Evolutionary conservation across 768 basidiomycete species (phyloP).

Genomic region (Wakefieldia striispora): DNA sequence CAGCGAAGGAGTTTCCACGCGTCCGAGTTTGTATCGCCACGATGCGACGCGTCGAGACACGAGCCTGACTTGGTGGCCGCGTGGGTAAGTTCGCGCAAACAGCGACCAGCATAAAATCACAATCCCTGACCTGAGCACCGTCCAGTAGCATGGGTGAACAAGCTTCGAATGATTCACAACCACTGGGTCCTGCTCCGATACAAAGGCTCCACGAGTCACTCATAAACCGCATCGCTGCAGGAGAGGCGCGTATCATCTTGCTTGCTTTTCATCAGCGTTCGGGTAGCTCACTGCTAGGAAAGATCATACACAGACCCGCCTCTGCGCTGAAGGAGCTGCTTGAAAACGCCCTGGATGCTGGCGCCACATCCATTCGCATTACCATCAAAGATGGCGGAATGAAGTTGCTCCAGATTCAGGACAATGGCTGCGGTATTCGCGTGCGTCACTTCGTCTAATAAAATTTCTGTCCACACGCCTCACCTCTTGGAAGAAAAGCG

Average conservation of each 20-base stretch:
- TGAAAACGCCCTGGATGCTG: slow-evolving; percentile 95
- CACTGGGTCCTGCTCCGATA: slow-evolving; percentile 59
- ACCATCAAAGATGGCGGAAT: slow-evolving; percentile 94
- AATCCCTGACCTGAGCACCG: not conserved
- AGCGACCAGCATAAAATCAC: too few relatives aligned
- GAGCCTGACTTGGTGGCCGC: not conserved
- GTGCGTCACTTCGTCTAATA: slow-evolving; percentile 43
- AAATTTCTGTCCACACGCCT: not conserved
- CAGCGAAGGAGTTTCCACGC: too few relatives aligned
- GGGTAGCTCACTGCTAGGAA: slow-evolving; percentile 17
- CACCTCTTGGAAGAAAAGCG: slow-evolving; percentile 58
- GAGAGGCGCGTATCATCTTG: slow-evolving; percentile 43
- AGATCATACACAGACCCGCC: slow-evolving; percentile 88
- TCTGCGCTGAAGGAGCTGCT: slow-evolving; percentile 95
- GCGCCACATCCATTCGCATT: slow-evolving; percentile 80
- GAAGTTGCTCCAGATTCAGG: slow-evolving; percentile 93
- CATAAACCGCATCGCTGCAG: slow-evolving; percentile 90
- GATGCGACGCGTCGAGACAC: too few relatives aligned
- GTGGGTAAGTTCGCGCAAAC: too few relatives aligned
- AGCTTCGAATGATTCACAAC: slow-evolving; percentile 13
- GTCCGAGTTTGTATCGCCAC: too few relatives aligned
- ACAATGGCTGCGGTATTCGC: slow-evolving; percentile 93
- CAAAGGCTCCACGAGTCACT: slow-evolving; percentile 75
- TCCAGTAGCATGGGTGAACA: slow-evolving; percentile 8
- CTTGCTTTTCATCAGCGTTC: not conserved